These are phyloP conservation scores for Lichtheimia ornata DNA, from an alignment of 371 early-diverging fungal species.

Conservation along the genomic window DNA sequence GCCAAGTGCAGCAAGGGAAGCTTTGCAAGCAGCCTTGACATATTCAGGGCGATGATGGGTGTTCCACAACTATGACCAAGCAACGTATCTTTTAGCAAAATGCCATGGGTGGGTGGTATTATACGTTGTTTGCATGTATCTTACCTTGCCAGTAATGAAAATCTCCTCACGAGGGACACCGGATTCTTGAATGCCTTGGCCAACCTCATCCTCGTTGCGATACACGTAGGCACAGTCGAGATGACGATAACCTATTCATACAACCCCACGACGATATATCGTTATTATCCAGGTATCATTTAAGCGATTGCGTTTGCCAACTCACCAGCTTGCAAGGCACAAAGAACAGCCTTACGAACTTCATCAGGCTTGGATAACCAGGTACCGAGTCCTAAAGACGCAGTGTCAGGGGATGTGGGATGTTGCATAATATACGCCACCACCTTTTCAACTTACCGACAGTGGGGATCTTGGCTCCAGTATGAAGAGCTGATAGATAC, in stretches of 20 bases:
- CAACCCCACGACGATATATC: not conserved
- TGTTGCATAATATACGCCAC: not conserved
- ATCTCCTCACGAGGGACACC: conserved; percentile 68
- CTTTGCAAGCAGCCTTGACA: conserved; percentile 62
- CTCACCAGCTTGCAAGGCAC: conserved; percentile 57
- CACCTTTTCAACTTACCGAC: conserved; percentile 10
- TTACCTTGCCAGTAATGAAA: conserved; percentile 83
- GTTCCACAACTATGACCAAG: conserved; percentile 74
- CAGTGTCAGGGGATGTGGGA: not conserved
- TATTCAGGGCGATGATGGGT: conserved; percentile 73
- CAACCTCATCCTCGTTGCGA: conserved; percentile 86
- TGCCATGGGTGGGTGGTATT: too few relatives aligned
- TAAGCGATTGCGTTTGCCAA: not conserved
- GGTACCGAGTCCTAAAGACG: conserved; percentile 53
- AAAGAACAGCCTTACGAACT: conserved; percentile 60
- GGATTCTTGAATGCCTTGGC: conserved; percentile 66
- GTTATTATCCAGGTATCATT: not conserved
- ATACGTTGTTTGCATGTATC: not conserved
- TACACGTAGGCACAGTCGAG: conserved; percentile 78
- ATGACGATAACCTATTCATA: conserved; percentile 63
- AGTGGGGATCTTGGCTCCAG: conserved; percentile 53
- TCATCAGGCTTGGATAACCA: conserved; percentile 61
- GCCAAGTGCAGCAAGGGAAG: conserved; percentile 75
- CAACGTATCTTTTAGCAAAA: not conserved
- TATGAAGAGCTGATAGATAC: conserved; percentile 45